Evolutionary conservation across 768 basidiomycete genomes (phyloP).

Genomic region (Baorangia bicolor): DNA sequence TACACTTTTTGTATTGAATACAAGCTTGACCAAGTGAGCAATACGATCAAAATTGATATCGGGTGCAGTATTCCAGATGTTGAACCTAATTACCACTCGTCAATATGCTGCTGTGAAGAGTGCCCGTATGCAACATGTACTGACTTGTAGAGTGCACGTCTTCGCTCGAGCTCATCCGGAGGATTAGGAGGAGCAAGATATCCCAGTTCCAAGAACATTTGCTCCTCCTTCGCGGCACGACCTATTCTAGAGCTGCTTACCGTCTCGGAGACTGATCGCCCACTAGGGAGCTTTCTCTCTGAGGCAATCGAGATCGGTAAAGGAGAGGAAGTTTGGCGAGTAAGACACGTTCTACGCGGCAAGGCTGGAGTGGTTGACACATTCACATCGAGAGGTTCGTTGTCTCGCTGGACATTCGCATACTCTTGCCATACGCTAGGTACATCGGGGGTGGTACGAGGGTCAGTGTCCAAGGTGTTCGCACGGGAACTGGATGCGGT

Average conservation of each 20-base stretch:
- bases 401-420: conserved; percentile 25
- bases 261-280: conserved; percentile 36
- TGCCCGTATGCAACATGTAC: conserved; percentile 15
- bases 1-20: conserved; percentile 88
- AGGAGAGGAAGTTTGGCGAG: conserved; percentile 65
- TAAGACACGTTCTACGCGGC: conserved; percentile 52
- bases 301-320: conserved; percentile 44
- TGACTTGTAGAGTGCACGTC: conserved; percentile 83
- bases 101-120: not conserved
- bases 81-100: conserved; percentile 57
- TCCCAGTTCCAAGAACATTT: conserved; percentile 60
- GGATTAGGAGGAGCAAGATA: conserved; percentile 83
- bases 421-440: conserved; percentile 30
- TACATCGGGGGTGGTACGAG: conserved; percentile 13
- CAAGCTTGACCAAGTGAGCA: conserved; percentile 87
- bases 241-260: conserved; percentile 36
- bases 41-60: conserved; percentile 95
- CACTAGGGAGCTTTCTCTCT: conserved; percentile 32
- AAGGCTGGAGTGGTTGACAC: conserved; percentile 45
- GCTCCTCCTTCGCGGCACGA: conserved; percentile 64
- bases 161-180: conserved; percentile 77
- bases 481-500: conserved; percentile 26
- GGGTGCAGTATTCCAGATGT: conserved; percentile 82
- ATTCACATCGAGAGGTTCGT: conserved; percentile 29
- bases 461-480: conserved; percentile 19